Base-by-base conservation (phyloP, 108 stramenopile species). In the Epithemia pelagica region DNA sequence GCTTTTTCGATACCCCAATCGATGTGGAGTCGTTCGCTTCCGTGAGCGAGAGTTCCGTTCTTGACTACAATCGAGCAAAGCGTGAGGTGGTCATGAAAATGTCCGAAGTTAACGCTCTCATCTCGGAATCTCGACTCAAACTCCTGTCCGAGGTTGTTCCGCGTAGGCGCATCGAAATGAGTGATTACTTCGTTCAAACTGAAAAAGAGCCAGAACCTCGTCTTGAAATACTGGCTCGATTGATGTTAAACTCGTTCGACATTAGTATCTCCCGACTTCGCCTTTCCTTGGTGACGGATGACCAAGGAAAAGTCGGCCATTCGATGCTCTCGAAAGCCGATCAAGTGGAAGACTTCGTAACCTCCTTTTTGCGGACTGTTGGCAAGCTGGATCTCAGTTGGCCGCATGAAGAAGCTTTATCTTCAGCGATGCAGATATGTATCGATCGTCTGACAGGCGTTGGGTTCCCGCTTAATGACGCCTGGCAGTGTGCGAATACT, bases 331-430 rank as follows among this genome's bases (percentile, higher is more conserved):
- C 33, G 37, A 70, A 74, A 31, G 72, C 74, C 28, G 27, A 78
- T 1, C 63, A 72, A 21, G 68, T 87, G 68, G 68, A 83, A 76
- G 81, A 81, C 30, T 72, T 51, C 30, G 58, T 88, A 29, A 32
- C 72, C 2, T 69, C 72, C 18, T 91, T 77, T 68, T 32, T 88
- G 5, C 77, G 74, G 24, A 62, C 82, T 30, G 65, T 82, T 22
- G 72, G 87, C 0, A 86, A 74, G 59, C 80, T 88, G 33, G 90
- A 91, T 65, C 63, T 83, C 15, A 67, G 74, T 22, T 70, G 75
- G 21, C 78, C 86, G 7, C 78, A 79, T 55, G 73, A 81, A 72
- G 77, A 85, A 64, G 81, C 79, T 31, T 59, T 86, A 3, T 74
- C 74, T 20, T 83, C 81, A 26, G 82, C 83, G 30, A 71, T 77